Percentiles rank a stretch among this genome's conserved stretches.
phyloP scores from a whole-genome alignment of 768 basidiomycete species.

The Kondoa subrosea region DNA sequence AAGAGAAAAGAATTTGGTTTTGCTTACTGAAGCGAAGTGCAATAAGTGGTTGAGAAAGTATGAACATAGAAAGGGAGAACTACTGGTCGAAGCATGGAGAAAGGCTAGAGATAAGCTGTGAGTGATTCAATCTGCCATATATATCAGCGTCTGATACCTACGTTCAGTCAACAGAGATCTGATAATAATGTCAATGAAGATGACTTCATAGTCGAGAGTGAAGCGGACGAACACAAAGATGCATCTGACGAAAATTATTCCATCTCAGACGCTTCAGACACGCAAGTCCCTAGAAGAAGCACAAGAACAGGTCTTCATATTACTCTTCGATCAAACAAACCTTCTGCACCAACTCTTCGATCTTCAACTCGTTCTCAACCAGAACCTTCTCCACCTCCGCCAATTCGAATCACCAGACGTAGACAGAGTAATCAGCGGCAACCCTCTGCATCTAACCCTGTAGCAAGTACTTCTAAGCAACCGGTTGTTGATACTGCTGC shows the following conservation, averaged over 20 bases:
- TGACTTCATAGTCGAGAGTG: neutral
- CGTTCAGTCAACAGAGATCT: neutral
- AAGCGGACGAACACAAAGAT: neutral
- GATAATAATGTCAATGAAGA: neutral
- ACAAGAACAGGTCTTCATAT: neutral
- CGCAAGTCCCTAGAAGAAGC: neutral
- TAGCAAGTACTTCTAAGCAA: neutral
- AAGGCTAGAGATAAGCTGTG: neutral
- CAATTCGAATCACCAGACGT: neutral
- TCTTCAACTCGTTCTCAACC: neutral
- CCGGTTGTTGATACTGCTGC: neutral
- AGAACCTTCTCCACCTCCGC: neutral
- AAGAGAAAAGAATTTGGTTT: neutral
- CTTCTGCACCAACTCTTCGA: neutral
- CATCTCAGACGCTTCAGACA: neutral
- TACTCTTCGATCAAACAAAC: neutral
- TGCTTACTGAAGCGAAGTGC: neutral
- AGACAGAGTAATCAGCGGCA: neutral
- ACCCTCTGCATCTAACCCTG: neutral
- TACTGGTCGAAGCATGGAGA: neutral
- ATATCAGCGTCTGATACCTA: neutral
- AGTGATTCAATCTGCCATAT: neutral
- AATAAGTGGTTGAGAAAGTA: neutral
- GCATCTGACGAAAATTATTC: neutral
- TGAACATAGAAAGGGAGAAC: neutral